Evolutionary conservation across 1,284 basidiomycete species (phyloP), one percentile per base, ranked within the genome.

Genomic region (Ustilago trichophora): DNA sequence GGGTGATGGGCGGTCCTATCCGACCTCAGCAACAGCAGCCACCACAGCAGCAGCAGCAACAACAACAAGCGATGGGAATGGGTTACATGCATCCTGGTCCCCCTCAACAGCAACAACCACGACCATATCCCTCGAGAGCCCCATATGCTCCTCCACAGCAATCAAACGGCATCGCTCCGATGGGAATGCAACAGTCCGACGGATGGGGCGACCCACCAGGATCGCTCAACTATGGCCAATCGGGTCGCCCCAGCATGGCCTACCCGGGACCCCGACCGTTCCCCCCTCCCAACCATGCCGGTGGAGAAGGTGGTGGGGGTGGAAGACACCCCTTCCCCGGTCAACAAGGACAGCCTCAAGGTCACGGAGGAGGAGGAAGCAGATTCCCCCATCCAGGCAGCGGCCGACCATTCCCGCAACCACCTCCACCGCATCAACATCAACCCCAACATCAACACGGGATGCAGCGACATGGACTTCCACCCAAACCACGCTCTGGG

Each of bases 331-430:
- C 43, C 1, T 53, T 45, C 51, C 51, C 51, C 10, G 11, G 16
- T 3, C 50, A 53, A 32, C 27, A 36, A 15, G 34, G 26, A 27
- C 25, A 21, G 22, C 9, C 6, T 6, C 15, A 13, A 6, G 11
- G 32, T 6, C 32, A 34, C 13, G 27, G 18, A n/a, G 16, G 27
- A 18, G 40, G 40, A 18, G 26, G n/a, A 13, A 24, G 31, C 1
- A 37, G 42, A 24, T 54, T 40, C 36, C 32, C 54, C 3, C 47
- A 57, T 29, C 54, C 47, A 18, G 19, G 19, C 13, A 18, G 4
- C 15, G 27, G 25, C 1, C 24, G 40, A 35, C 29, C n/a, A 18
- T 32, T 24, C 6, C 29, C 36, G 26, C 18, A 49, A n/a, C 40
- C 40, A 0, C 32, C 34, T 12, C 18, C 49, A 21, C 48, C 22